Conservation (phyloP, 345 rosid species). For the Citrus sp. region DNA sequence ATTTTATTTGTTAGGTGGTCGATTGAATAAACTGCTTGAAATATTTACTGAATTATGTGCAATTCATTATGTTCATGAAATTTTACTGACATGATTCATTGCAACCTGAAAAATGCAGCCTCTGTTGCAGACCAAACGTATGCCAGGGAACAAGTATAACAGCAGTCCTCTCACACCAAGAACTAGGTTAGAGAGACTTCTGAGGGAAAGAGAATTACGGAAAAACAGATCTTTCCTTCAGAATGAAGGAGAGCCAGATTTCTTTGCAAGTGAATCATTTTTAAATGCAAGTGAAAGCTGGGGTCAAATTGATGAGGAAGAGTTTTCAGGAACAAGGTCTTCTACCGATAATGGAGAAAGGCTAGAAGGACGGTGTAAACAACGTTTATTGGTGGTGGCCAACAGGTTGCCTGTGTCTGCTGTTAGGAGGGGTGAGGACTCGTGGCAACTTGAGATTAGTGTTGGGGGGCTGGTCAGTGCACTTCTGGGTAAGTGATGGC, state of each 20-base stretch:
- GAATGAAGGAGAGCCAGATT: slow-evolving; percentile 35
- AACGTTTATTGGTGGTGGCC: slow-evolving; percentile 56
- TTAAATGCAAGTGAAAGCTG: slow-evolving; percentile 23
- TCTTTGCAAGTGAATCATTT: slow-evolving; percentile 16
- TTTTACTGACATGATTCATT: background rate
- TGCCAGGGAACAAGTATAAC: slow-evolving; percentile 42
- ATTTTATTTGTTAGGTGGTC: too few relatives aligned
- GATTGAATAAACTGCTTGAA: background rate
- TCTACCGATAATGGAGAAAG: slow-evolving; percentile 23
- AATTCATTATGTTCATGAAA: background rate
- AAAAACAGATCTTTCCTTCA: slow-evolving; percentile 26
- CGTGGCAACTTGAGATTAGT: slow-evolving; percentile 56
- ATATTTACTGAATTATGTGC: background rate
- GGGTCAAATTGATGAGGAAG: slow-evolving; percentile 27
- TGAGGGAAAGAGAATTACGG: slow-evolving; percentile 49
- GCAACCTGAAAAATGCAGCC: slow-evolving; percentile 23
- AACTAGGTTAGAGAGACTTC: slow-evolving; percentile 50
- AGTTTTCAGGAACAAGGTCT: slow-evolving; percentile 7
- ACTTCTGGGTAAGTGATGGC: slow-evolving; percentile 39
- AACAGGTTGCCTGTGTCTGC: slow-evolving; percentile 62
- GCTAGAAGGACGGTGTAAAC: slow-evolving; percentile 32
- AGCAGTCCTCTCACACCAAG: slow-evolving; percentile 36
- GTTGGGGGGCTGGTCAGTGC: slow-evolving; percentile 59
- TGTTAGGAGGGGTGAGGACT: slow-evolving; percentile 36
- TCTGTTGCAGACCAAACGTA: slow-evolving; percentile 20